Percentiles rank a stretch among this genome's conserved stretches.
These are phyloP conservation scores for Toxoplasma gondii DNA, from an alignment of 169 alveolate genomes.

Conservation along the genomic window DNA sequence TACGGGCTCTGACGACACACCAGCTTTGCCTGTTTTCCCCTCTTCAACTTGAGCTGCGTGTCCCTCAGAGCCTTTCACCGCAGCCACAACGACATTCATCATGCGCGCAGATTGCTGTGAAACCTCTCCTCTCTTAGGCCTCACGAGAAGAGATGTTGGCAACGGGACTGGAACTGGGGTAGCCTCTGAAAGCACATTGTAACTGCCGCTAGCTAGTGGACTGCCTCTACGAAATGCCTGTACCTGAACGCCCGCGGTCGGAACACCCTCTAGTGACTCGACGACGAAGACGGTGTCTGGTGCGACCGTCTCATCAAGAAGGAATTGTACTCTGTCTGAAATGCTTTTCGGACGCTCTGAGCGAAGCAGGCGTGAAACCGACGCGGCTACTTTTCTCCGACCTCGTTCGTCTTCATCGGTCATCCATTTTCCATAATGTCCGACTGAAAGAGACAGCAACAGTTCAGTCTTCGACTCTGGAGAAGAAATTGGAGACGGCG, in stretches of 20 bases:
- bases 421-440: not conserved
- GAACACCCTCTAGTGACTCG: not conserved
- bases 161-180: not conserved
- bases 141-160: not conserved
- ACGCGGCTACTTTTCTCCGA: not conserved
- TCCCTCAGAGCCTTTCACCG: not conserved
- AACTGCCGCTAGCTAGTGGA: not conserved
- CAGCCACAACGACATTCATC: not conserved
- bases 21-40: not conserved
- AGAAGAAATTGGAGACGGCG: not conserved
- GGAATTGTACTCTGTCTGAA: not conserved
- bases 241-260: not conserved
- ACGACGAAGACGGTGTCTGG: not conserved
- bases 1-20: not conserved
- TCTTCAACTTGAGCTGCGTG: not conserved
- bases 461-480: not conserved
- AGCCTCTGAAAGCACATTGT: not conserved
- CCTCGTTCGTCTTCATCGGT: not conserved
- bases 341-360: too few species aligned
- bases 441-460: not conserved
- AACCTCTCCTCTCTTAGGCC: not conserved
- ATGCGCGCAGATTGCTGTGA: not conserved
- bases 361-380: too few species aligned
- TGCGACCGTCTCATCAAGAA: not conserved
- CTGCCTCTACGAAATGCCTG: not conserved